These are phyloP conservation scores for Phaeolepiota aurea DNA, from an alignment of 768 basidiomycete species.

Conservation along the genomic window DNA sequence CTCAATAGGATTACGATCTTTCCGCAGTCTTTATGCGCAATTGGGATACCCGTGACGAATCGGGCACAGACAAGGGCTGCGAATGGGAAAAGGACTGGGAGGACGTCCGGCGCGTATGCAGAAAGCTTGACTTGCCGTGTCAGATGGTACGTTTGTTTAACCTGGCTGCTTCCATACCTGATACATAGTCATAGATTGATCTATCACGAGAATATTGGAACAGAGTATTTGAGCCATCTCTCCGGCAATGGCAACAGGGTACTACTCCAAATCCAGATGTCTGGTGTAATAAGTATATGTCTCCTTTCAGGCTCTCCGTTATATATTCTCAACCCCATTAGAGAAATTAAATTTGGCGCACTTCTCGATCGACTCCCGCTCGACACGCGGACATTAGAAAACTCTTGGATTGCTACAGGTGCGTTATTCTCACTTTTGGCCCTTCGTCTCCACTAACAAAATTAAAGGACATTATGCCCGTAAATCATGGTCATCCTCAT, in stretches of 20 bases:
- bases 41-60: slow-evolving; percentile 87
- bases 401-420: slow-evolving; percentile 81
- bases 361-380: slow-evolving; percentile 55
- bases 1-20: slow-evolving; percentile 62
- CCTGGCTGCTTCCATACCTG: background rate
- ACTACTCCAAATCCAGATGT: slow-evolving; percentile 90
- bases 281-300: slow-evolving; percentile 71
- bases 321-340: slow-evolving; percentile 19
- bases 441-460: background rate
- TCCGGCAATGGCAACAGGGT: slow-evolving; percentile 71
- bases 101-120: slow-evolving; percentile 80
- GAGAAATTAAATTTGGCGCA: slow-evolving; percentile 89
- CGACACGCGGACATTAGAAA: slow-evolving; percentile 15
- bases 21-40: slow-evolving; percentile 94
- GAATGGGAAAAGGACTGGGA: slow-evolving; percentile 97
- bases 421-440: slow-evolving; percentile 2
- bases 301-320: background rate
- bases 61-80: slow-evolving; percentile 71
- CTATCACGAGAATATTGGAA: slow-evolving; percentile 89
- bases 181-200: slow-evolving; percentile 50
- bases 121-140: slow-evolving; percentile 63
- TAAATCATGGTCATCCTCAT: slow-evolving; percentile 39
- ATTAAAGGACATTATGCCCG: slow-evolving; percentile 78
- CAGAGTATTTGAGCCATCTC: slow-evolving; percentile 81
- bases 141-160: slow-evolving; percentile 44